Base-by-base conservation (phyloP, 202 grass and related monocot genomes). In the Carex arenaria region DNA sequence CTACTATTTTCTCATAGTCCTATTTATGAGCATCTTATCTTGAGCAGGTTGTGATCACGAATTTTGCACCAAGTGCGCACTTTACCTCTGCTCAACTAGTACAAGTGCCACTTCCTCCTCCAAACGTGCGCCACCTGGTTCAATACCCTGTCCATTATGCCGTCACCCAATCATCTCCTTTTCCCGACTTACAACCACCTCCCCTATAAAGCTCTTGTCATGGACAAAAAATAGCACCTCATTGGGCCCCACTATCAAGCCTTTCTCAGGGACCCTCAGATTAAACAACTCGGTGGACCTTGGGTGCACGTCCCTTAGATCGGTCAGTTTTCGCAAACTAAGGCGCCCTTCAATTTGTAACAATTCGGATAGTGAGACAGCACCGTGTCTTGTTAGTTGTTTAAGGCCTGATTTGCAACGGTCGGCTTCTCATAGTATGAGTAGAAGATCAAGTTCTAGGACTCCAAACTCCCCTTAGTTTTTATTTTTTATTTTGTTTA, bases 11-110 rank as follows among this genome's bases (percentile, higher is more conserved):
- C 12, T 7, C 47, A 54, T 76, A 32, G 10, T 49, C 22, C 19
- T 68, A 7, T 42, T 42, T 68, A 42, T 42, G 15, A 77, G 7
- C 30, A 38, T 59, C 18, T 53, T 4, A 56, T 18, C 6, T 32
- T 6, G 23, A 26, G 84, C 86, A 99, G 96, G 93, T 81, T 99
- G 96, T 85, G 84, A 89, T 84, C 96, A 99, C 52, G 96, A 95
- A 89, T 95, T 95, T 70, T 99, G 96, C 89, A 96, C 93, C 81
- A 91, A 87, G 85, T 99, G 96, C 64, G 93, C 96, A 61, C 91
- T 99, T 47, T 92, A 95, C 87, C 80, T 99, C 81, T 99, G 93
- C 61, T 93, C 96, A 72, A 98, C 92, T 67, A 82, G 80, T 34
- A 90, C 86, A 69, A 94, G 86, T 40, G 36, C 4, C 3, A 57